Base-by-base conservation (phyloP, 2,329 filamentous ascomycete species). In the Coniochaeta pulveracea region DNA sequence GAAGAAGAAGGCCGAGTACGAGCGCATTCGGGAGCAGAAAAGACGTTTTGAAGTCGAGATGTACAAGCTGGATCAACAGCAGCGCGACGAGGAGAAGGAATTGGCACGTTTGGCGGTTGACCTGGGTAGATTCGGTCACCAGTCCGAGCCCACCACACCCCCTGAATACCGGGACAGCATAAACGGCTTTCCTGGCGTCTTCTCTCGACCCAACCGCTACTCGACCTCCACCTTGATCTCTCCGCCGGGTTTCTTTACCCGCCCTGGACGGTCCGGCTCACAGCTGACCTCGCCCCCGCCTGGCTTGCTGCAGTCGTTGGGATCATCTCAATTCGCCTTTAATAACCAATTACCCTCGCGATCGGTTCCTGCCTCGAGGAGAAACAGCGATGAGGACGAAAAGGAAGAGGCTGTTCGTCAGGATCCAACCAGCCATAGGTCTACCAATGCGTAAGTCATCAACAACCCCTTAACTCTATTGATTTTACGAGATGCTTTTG, bases 121-220 rank as follows among this genome's bases (percentile, higher is more conserved):
- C 45, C 69, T 93, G 37, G 66, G 67, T 26, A 64, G 72, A 42
- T 66, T 68, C 37, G 61, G 56, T 34, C 82, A 88, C 48, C 84
- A 93, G 52, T 94, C 85, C 46, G 89, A 96, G 60, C 91, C 91
- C 11, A 95, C 91, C 2, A 98, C 91, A 15, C 91, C 91, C 15
- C 91, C 91, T 19, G 91, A 96, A 56, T 89, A 91, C 55, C 80
- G 78, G 46, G 85, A 93, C 43, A 76, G 61, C 10, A 56, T 56
- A 37, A 65, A 74, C 40, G 80, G 79, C 26, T 89, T 93, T 48
- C 77, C 82, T 36, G 77, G 76, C 48, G 76, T 82, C 44, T 83
- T 91, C 51, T 85, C 85, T 35, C 76, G 85, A 26, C 83, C 85
- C 26, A 88, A 88, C 53, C 76, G 88, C 40, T 89, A 93, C 62